Base-by-base conservation (phyloP, 1,284 basidiomycete species). In the Ceratobasidium sp. region DNA sequence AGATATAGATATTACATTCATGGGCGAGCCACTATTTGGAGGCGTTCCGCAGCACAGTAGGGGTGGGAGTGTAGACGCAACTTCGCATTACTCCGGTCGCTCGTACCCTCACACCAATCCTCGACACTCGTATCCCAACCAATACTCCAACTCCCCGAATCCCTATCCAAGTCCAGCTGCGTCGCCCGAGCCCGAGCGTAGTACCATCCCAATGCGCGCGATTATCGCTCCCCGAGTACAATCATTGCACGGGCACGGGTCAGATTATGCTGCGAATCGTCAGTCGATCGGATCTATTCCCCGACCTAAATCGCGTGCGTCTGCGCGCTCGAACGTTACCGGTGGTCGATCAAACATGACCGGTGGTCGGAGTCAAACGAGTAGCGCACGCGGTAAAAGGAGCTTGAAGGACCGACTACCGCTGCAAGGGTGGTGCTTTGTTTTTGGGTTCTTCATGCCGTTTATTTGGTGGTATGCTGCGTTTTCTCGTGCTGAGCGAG, bases 381-480 rank as follows among this genome's bases (percentile, higher is more conserved):
- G 56, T 14, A n/a, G 56, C 11, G 59, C 60, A 33, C 51, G 53
- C 31, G 48, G 51, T 17, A 51, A 50, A 8, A 71, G 24, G 29
- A 48, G n/a, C 19, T 36, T 47, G 60, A 51, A 57, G 24, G 66
- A 74, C 6, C 33, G 59, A 17, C 62, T 76, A 36, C 75, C 76
- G 14, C 24, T 73, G 19, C 76, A 77, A 41, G 76, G 76, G n/a
- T 77, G 76, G 76, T 77, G 76, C 29, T 77, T 77, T 56, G 54
- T 77, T 24, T 31, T 72, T 57, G 76, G 76, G 19, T 77, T 77
- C 45, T n/a, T 77, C 15, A 41, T 77, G 11, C 76, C 76, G 27
- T 69, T 75, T 36, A 29, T 75, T 22, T 77, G 76, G 76, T 77
- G 76, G 76, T 65, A 75, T 51, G 76, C 73, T 36, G 50, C 75